A percentile compares a stretch with the other conserved stretches of the same genome.
Conservation (phyloP, 176 grass and related monocot genomes). For the Lolium multiflorum region DNA sequence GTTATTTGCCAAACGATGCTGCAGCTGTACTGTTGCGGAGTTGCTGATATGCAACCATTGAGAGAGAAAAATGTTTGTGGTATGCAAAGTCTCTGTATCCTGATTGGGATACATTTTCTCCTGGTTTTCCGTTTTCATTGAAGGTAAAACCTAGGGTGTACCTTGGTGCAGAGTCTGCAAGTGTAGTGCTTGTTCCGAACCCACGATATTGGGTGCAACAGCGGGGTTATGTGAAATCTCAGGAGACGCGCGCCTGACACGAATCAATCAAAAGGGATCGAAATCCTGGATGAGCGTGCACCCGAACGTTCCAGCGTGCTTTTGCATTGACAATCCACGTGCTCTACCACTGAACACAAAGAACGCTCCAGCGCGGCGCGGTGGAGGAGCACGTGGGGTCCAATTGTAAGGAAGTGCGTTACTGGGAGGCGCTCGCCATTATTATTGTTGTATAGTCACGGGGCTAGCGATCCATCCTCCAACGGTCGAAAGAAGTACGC, state of each 20-base stretch:
- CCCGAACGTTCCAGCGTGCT: slow-evolving; percentile 32
- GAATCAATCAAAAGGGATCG: background rate
- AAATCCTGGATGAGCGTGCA: background rate
- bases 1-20: slow-evolving; percentile 2
- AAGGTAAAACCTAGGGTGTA: too few species aligned
- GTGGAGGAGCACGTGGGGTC: slow-evolving; percentile 1
- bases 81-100: background rate
- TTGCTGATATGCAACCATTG: background rate
- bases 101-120: background rate
- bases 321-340: background rate
- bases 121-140: too few species aligned
- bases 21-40: background rate
- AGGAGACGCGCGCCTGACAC: background rate
- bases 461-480: background rate
- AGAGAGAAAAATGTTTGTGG: background rate
- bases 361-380: too few species aligned
- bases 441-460: too few species aligned
- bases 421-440: background rate
- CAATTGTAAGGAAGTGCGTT: background rate
- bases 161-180: too few species aligned
- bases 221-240: background rate
- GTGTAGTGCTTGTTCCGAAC: too few species aligned
- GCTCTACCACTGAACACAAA: background rate
- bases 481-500: slow-evolving; percentile 59
- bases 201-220: background rate